phyloP scores from a whole-genome alignment of 1,139 yeast genomes.

The Candida tropicalis region DNA sequence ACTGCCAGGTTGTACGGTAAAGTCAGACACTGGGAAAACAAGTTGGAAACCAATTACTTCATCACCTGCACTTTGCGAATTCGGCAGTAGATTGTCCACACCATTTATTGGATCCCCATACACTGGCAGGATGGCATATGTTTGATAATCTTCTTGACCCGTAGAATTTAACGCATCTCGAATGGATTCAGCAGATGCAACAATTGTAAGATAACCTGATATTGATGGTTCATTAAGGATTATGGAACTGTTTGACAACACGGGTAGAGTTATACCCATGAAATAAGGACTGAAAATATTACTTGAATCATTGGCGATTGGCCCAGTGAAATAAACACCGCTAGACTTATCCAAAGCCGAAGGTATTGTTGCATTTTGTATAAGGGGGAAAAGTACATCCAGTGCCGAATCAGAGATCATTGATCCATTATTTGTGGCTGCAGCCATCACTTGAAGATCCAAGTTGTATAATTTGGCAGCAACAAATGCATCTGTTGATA shows the following conservation, averaged over 20 bases:
- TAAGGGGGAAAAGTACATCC: constrained; percentile 56
- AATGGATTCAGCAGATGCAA: constrained; percentile 60
- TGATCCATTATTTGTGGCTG: constrained; percentile 33
- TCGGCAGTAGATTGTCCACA: constrained; percentile 13
- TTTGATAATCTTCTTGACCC: constrained; percentile 35
- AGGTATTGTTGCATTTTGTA: constrained; percentile 48
- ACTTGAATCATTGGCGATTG: constrained; percentile 45
- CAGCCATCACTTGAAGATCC: constrained; percentile 39
- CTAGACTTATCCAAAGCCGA: constrained; percentile 22
- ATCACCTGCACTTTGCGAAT: constrained; percentile 6
- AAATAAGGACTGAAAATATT: constrained; percentile 34
- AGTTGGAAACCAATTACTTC: constrained; percentile 36
- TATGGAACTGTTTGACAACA: constrained; percentile 73
- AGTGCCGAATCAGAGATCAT: constrained; percentile 31
- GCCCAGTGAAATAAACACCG: constrained; percentile 59
- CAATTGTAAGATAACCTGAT: constrained; percentile 72
- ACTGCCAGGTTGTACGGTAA: constrained; percentile 22
- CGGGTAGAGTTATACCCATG: constrained; percentile 68
- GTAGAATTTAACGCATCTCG: constrained; percentile 51
- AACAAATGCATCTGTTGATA: constrained; percentile 64
- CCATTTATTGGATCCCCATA: constrained; percentile 20
- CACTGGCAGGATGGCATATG: constrained; percentile 37
- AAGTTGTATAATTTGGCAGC: constrained; percentile 71
- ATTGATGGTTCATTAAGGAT: constrained; percentile 58
- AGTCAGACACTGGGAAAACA: constrained; percentile 33